phyloP scores from a whole-genome alignment of 2,329 filamentous ascomycete genomes.

The Aureobasidium vineae region DNA sequence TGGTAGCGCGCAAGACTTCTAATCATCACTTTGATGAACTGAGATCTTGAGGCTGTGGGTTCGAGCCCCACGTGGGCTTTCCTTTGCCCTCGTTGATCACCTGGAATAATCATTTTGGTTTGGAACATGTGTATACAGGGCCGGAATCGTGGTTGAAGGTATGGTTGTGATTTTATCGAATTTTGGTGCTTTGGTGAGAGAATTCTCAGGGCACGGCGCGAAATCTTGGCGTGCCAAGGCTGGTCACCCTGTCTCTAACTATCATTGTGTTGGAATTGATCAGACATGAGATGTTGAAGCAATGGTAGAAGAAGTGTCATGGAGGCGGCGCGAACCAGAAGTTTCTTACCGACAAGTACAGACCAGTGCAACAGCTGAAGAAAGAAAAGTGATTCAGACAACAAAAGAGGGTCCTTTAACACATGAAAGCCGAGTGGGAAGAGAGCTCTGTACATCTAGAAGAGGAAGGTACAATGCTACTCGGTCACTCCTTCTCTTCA shows the following conservation, averaged over 20 bases:
- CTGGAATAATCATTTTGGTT: not conserved
- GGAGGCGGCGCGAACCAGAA: no score
- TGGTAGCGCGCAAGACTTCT: conserved; percentile 27
- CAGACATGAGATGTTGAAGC: no score
- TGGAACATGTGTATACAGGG: not conserved
- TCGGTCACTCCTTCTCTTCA: no score
- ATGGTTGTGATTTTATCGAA: not conserved
- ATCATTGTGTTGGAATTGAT: not conserved
- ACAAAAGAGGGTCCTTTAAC: not conserved
- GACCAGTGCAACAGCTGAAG: not conserved
- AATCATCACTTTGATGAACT: not conserved
- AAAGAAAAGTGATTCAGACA: not conserved
- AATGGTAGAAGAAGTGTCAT: no score
- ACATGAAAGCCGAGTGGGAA: not conserved
- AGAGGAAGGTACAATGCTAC: no score
- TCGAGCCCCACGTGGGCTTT: conserved; percentile 22
- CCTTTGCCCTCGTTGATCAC: not conserved
- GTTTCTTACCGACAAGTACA: no score
- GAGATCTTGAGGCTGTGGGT: conserved; percentile 25
- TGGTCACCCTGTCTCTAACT: not conserved
- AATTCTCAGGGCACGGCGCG: not conserved
- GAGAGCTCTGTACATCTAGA: no score
- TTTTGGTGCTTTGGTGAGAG: not conserved
- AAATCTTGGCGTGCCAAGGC: not conserved
- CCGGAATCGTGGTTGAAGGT: not conserved